Base-by-base conservation (phyloP, 805 yeast genomes). In the Wickerhamiella lipophila region DNA sequence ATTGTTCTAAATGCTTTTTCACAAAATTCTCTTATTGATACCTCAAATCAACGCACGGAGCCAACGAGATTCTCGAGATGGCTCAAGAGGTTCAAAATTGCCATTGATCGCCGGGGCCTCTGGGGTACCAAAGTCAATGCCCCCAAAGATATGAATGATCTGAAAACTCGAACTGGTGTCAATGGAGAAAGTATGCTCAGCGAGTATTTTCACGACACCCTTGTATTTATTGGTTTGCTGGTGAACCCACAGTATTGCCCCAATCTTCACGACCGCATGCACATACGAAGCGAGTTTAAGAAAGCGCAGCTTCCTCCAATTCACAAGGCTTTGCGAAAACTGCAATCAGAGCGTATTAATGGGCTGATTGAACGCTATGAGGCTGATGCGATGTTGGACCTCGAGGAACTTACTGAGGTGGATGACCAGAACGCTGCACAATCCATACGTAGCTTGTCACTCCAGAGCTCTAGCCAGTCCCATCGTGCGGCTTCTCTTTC, bases 41-140 rank as follows among this genome's bases (percentile, higher is more conserved):
- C 27, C 46, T 49, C 47, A 32, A 51, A 38, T 42, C 60, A 58
- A 51, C 62, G 58, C 47, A 53, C 75, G 68, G 60, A 59, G 65
- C 13, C 67, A 69, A 53, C 75, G 68, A 64, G 81, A 36, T 78
- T 81, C 56, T 83, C 79, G 52, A 72, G 80, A 32, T 86, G 95
- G 95, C 59, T 85, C 41, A 65, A 68, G 44, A 67, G 77, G 11
- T 79, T 85, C 2, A 80, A 74, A 46, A 75, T 73, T 44, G 80
- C 88, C 0, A 58, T 86, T 40, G 85, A 79, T 50, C 96, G 96
- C 2, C 74, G 88, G 56, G 97, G 97, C 6, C 81, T 78, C 57
- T 72, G 83, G 74, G 95, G 96, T 9, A 84, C 96, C 0, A 64
- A 81, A 58, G 97, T 89, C 7, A 96, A 96, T 1, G 95, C 96